Evolutionary conservation across 2,329 filamentous ascomycete species (phyloP).

Genomic region (Karstenula rhodostoma): DNA sequence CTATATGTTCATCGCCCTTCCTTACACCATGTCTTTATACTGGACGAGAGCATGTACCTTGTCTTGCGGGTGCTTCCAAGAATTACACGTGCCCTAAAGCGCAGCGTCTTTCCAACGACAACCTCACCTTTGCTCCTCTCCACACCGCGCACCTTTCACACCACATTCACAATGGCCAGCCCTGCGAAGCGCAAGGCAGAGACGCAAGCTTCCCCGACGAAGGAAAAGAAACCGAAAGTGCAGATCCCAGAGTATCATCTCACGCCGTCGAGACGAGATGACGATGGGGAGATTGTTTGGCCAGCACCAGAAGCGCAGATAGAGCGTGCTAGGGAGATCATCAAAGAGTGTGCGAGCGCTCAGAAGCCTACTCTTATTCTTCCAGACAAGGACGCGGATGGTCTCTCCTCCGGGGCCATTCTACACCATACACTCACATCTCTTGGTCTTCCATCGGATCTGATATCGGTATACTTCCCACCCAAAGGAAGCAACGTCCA

Average conservation of each 20-base stretch:
- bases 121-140: not conserved
- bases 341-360: constrained; percentile 63
- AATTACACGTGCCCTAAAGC: not conserved
- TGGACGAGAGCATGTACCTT: not conserved
- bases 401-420: constrained; percentile 70
- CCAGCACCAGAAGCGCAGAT: constrained; percentile 67
- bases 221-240: constrained; percentile 37
- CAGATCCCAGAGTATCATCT: constrained; percentile 44
- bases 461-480: constrained; percentile 67
- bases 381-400: constrained; percentile 75
- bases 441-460: constrained; percentile 62
- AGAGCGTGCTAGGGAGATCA: constrained; percentile 62
- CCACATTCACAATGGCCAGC: constrained; percentile 28
- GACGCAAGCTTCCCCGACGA: constrained; percentile 22
- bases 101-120: not conserved
- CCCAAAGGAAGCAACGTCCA: constrained; percentile 68
- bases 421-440: constrained; percentile 66
- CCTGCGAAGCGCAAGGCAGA: constrained; percentile 42
- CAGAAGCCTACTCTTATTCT: constrained; percentile 66
- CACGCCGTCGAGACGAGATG: constrained; percentile 35
- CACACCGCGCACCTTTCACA: constrained; percentile 18
- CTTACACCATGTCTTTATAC: not conserved
- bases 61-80: not conserved
- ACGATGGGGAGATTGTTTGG: constrained; percentile 63
- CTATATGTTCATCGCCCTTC: not conserved